Base-by-base conservation (phyloP, 805 yeast genomes). In the Candida boleticola region DNA sequence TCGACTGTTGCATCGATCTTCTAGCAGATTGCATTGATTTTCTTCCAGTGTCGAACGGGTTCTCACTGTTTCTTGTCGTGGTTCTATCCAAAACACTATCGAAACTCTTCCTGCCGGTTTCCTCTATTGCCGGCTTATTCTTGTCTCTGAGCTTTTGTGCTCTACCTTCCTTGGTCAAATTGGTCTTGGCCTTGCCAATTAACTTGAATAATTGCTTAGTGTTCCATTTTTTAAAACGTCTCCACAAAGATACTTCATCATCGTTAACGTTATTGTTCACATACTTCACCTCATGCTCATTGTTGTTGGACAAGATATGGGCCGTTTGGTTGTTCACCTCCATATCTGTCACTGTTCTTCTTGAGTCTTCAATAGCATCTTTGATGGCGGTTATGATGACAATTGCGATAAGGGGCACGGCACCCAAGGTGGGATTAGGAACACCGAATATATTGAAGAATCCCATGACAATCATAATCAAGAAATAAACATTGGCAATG, bases 401-500 rank as follows among this genome's bases (percentile, higher is more conserved):
- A 63, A 86, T 85, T 34, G 83, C 92, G 60, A 85, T 81, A 58
- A 86, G 73, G 1, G 95, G 95, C 23, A 84, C 92, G 4, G 86
- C 82, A 7, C 85, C 74, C 37, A 86, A 57, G 1, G 80, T 87
- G 1, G 95, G 95, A 44, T 75, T 79, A 2, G 89, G 84, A 23
- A 86, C 95, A 58, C 95, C 95, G 60, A 86, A 86, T 30, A 86
- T 82, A 39, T 74, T 71, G 58, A 85, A 84, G 2, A 78, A 85
- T 46, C 97, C 96, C 47, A 92, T 65, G 49, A 92, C 82, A 55
- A 83, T 83, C 65, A 88, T 71, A 27, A 81, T 68, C 53, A 92
- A 68, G 74, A 92, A 92, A 68, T 89, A 92, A 39, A 88, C 69
- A 64, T 92, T 92, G 34, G 99, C 99, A 48, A 90, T 79, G 61